These are phyloP conservation scores for Pleurotus pulmonarius DNA, from an alignment of 768 basidiomycete genomes.

Conservation along the genomic window DNA sequence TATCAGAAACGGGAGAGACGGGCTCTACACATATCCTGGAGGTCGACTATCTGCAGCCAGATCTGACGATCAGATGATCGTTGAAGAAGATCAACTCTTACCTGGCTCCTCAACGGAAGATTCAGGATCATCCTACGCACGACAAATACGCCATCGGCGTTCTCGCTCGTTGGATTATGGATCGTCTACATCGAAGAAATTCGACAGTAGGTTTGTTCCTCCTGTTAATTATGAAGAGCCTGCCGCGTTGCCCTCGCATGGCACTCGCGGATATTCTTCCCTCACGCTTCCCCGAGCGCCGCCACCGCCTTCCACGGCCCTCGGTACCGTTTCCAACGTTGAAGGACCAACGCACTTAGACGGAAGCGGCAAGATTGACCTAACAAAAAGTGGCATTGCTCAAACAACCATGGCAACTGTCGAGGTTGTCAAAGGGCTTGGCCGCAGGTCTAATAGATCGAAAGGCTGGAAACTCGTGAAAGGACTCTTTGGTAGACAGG, in stretches of 20 bases:
- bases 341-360: slow-evolving; percentile 13
- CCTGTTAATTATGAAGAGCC: slow-evolving; percentile 10
- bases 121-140: not conserved
- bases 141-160: not conserved
- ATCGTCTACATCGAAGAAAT: not conserved
- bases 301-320: slow-evolving; percentile 23
- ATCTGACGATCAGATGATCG: slow-evolving; percentile 1
- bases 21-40: not conserved
- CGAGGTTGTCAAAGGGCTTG: slow-evolving; percentile 65
- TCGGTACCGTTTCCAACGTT: not conserved
- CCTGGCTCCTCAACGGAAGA: not conserved
- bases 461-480: slow-evolving; percentile 9
- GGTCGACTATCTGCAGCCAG: not conserved
- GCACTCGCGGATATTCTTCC: slow-evolving; percentile 53
- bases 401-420: slow-evolving; percentile 89
- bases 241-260: slow-evolving; percentile 44
- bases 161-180: slow-evolving; percentile 6
- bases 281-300: slow-evolving; percentile 53
- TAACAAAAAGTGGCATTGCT: slow-evolving; percentile 73
- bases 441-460: slow-evolving; percentile 13
- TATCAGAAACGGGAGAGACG: not conserved
- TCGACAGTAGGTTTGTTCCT: slow-evolving; percentile 17
- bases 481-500: slow-evolving; percentile 14
- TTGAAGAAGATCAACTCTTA: not conserved
- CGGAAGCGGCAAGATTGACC: slow-evolving; percentile 57